phyloP scores from a whole-genome alignment of 306 rosid species.

The Trifolium repens region DNA sequence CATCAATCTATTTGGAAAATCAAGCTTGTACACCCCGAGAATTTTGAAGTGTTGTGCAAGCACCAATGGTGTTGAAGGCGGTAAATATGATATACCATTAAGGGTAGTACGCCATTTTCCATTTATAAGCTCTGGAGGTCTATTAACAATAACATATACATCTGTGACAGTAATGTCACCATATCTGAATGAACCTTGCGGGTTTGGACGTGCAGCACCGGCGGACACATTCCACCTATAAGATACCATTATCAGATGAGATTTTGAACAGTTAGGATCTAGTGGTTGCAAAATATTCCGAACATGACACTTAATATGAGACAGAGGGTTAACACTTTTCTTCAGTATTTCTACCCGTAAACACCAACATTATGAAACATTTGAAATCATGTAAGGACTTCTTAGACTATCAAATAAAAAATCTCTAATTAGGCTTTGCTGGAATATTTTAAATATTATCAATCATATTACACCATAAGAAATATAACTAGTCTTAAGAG shows the following conservation, averaged over 20 bases:
- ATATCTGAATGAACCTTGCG: conserved; percentile 84
- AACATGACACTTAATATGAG: too few relatives aligned
- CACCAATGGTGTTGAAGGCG: conserved; percentile 78
- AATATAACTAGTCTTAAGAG: background rate
- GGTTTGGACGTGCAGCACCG: conserved; percentile 91
- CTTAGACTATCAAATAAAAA: too few relatives aligned
- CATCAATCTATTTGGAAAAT: conserved; percentile 77
- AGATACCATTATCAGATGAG: conserved; percentile 36
- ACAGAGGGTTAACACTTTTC: too few relatives aligned
- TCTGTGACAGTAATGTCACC: conserved; percentile 78
- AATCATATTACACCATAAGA: background rate
- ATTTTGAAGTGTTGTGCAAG: conserved; percentile 78
- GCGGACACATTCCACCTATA: conserved; percentile 81
- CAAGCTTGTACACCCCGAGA: conserved; percentile 77
- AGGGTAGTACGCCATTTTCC: conserved; percentile 84
- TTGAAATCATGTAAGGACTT: background rate
- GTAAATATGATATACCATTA: conserved; percentile 79
- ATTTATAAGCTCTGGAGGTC: conserved; percentile 76
- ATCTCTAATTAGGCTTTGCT: background rate
- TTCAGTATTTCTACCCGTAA: too few relatives aligned
- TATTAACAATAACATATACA: conserved; percentile 65
- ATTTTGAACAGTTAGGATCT: conserved; percentile 26
- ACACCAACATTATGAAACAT: too few relatives aligned
- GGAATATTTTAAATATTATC: background rate
- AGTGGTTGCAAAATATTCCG: background rate